These are phyloP conservation scores for Trifolium subterraneum DNA, from an alignment of 306 rosid genomes.

Conservation along the genomic window DNA sequence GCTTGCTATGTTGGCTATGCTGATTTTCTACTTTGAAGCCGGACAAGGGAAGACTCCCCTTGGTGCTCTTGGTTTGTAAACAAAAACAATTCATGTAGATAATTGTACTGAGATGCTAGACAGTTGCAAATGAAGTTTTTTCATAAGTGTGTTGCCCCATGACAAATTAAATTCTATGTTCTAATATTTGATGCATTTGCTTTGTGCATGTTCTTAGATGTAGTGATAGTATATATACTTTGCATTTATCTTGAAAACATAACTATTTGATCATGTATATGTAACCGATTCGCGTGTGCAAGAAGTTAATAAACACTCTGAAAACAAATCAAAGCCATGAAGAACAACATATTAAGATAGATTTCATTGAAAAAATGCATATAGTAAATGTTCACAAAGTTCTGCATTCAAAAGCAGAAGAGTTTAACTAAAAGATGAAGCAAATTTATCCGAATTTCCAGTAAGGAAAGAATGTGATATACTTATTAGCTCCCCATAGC, in stretches of 20 bases:
- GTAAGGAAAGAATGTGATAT: slow-evolving; percentile 15
- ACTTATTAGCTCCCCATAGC: slow-evolving; percentile 59
- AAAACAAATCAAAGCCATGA: not conserved
- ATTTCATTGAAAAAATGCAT: slow-evolving; percentile 30
- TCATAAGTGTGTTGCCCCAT: slow-evolving; percentile 35
- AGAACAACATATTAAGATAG: slow-evolving; percentile 29
- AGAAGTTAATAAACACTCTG: not conserved
- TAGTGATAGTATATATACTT: slow-evolving; percentile 27
- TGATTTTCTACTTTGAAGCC: slow-evolving; percentile 94
- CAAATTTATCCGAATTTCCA: slow-evolving; percentile 29
- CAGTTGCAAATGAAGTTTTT: slow-evolving; percentile 42
- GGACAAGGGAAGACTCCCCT: slow-evolving; percentile 99
- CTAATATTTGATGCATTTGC: slow-evolving; percentile 43
- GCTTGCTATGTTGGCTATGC: slow-evolving; percentile 96
- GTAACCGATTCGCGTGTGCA: not conserved
- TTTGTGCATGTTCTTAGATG: slow-evolving; percentile 20
- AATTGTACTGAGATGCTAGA: slow-evolving; percentile 55
- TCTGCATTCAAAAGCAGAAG: slow-evolving; percentile 35
- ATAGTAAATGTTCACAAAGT: slow-evolving; percentile 6
- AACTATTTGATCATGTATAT: not conserved
- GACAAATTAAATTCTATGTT: slow-evolving; percentile 39
- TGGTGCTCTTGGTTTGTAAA: slow-evolving; percentile 95
- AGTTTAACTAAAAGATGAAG: slow-evolving; percentile 19
- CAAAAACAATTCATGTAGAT: slow-evolving; percentile 54
- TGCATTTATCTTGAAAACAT: slow-evolving; percentile 26